Base-by-base conservation (phyloP, 1,284 basidiomycete genomes). In the Ustilago sp. region DNA sequence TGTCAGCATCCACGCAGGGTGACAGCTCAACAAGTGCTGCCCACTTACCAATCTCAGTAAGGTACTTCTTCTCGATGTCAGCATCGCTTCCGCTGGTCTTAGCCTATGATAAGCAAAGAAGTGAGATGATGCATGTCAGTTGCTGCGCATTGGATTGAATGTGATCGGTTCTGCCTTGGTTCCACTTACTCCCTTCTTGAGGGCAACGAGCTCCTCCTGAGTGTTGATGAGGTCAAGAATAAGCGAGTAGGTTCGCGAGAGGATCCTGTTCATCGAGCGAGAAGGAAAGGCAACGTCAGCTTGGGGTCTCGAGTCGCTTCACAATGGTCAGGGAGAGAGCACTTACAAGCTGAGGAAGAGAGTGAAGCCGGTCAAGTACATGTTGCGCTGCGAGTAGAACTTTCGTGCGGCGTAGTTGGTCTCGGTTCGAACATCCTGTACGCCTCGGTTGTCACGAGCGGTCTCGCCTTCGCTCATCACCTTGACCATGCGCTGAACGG, bases 221-320 rank as follows among this genome's bases (percentile, higher is more conserved):
- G 92, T 90, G 80, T 94, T 91, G 81, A 97, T 93, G 71, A 97
- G 91, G 86, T 97, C 94, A 79, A 95, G 91, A 63, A 93, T 90
- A 85, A 98, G 93, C 87, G 92, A 92, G 88, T 96, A 96, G 5
- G 93, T 94, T 80, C 95, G 92, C 8, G 94, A 93, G 78, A 98
- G 91, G 80, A 97, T 92, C 28, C 48, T 50, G 5, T 50, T 32
- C 28, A 19, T 19, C 2, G 48, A 50, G 48, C 11, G 31, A 19
- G 13, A 12, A 8, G 23, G 28, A 7, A 50, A 8, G 28, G 15
- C n/a, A 15, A 8, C 12, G 48, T 50, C 48, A 50, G 48, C 48
- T 48, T 28, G 2, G 7, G n/a, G n/a, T 9, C 4, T 8, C 7
- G 23, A 48, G 45, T 8, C 19, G 8, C 7, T 8, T 48, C 17